These are phyloP conservation scores for Fusarium nodosum DNA, from an alignment of 2,329 filamentous ascomycete species.

Conservation along the genomic window DNA sequence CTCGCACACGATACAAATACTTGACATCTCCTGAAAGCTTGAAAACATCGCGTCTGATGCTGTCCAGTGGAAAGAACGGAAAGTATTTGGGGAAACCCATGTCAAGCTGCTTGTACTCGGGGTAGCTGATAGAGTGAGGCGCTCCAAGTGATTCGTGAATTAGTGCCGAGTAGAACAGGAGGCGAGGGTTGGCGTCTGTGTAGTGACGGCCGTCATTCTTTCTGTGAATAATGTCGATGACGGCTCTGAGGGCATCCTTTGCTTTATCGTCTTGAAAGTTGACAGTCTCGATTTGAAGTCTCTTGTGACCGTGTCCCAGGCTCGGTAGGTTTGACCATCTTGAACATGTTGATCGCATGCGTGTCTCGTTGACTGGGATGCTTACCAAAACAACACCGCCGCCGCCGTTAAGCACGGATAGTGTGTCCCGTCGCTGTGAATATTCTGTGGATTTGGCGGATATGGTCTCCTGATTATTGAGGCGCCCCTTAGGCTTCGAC, in stretches of 20 bases:
- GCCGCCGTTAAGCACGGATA: neutral
- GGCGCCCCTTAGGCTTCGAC: neutral
- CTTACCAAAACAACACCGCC: neutral
- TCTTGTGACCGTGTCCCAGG: neutral
- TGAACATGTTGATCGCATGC: slow-evolving; percentile 17
- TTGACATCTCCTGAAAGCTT: neutral
- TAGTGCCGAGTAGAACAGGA: slow-evolving; percentile 35
- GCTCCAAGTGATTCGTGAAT: slow-evolving; percentile 24
- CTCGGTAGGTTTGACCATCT: slow-evolving; percentile 2
- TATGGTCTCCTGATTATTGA: neutral
- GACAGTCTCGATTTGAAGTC: neutral
- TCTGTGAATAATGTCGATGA: slow-evolving; percentile 27
- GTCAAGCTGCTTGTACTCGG: neutral
- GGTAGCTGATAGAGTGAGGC: neutral
- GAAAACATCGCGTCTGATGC: slow-evolving; percentile 8
- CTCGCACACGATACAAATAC: slow-evolving; percentile 13
- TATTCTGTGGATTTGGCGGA: neutral
- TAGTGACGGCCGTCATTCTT: neutral
- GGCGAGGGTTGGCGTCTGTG: slow-evolving; percentile 3
- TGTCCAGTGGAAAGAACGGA: slow-evolving; percentile 9
- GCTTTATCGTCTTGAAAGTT: slow-evolving; percentile 4
- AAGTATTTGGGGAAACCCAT: too few relatives aligned
- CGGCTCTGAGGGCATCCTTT: slow-evolving; percentile 7
- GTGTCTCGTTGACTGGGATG: slow-evolving; percentile 6
- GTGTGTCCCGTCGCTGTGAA: neutral